Evolutionary conservation across 768 basidiomycete species (phyloP).

Genomic region (Lactarius vividus): DNA sequence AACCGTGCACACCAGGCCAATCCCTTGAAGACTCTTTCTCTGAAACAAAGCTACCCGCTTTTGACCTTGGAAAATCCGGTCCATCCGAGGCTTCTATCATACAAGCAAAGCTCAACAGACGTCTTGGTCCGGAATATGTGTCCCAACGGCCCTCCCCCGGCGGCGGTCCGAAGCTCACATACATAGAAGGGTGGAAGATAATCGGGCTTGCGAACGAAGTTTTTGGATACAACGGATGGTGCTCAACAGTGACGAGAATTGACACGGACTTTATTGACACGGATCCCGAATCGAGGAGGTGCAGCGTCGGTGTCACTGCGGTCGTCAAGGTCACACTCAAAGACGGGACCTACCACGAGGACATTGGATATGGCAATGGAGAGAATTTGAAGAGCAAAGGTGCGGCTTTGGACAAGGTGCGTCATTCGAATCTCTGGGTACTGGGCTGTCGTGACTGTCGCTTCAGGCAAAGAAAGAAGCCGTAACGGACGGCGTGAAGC

Average conservation of each 20-base stretch:
- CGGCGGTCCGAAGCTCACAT: constrained; percentile 83
- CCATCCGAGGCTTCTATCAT: constrained; percentile 62
- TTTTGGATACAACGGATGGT: constrained; percentile 98
- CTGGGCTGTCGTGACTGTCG: background rate
- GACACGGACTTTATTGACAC: constrained; percentile 78
- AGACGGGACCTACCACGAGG: constrained; percentile 90
- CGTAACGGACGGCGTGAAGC: constrained; percentile 91
- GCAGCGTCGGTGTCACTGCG: constrained; percentile 75
- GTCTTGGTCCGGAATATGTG: constrained; percentile 92
- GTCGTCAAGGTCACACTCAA: constrained; percentile 82
- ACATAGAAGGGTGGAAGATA: constrained; percentile 97
- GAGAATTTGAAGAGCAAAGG: constrained; percentile 88
- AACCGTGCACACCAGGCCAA: constrained; percentile 16
- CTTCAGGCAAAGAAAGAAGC: constrained; percentile 96
- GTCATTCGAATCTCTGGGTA: constrained; percentile 26
- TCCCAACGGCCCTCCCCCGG: constrained; percentile 86
- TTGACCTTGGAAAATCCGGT: constrained; percentile 2
- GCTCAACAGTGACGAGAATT: constrained; percentile 70
- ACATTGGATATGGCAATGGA: constrained; percentile 84
- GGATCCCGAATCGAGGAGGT: constrained; percentile 62
- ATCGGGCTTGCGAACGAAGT: constrained; percentile 98
- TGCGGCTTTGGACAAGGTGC: constrained; percentile 86
- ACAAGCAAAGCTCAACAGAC: constrained; percentile 80
- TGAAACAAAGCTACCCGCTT: constrained; percentile 10
- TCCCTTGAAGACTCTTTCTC: constrained; percentile 14